Evolutionary conservation across 179 eudicot genomes (phyloP).

Genomic region (Monotropa hypopitys): DNA sequence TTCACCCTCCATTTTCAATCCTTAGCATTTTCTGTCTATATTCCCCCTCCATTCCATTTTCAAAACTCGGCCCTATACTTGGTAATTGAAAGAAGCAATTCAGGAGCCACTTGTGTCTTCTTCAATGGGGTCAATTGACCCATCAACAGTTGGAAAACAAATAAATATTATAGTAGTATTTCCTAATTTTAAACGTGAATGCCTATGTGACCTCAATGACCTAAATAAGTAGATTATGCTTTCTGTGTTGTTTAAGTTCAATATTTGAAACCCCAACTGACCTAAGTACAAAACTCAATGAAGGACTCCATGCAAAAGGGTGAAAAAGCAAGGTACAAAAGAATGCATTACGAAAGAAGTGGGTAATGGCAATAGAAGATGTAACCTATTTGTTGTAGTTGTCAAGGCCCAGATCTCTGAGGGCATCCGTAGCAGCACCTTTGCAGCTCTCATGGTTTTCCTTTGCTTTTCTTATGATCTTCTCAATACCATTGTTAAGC

Average conservation of each 20-base stretch:
- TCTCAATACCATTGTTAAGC: slow-evolving; percentile 65
- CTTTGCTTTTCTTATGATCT: slow-evolving; percentile 66
- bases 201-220: neutral
- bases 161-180: too few relatives aligned
- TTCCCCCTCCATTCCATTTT: too few relatives aligned
- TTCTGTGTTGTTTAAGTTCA: neutral
- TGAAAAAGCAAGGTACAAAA: neutral
- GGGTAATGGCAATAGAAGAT: slow-evolving; percentile 1
- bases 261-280: neutral
- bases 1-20: too few relatives aligned
- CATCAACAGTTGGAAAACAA: too few relatives aligned
- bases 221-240: neutral
- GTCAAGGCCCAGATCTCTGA: slow-evolving; percentile 80
- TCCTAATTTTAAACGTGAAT: neutral
- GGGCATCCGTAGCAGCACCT: slow-evolving; percentile 82
- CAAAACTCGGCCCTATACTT: too few relatives aligned
- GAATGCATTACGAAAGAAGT: neutral
- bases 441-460: slow-evolving; percentile 54
- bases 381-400: slow-evolving; percentile 53
- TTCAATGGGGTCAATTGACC: too few relatives aligned
- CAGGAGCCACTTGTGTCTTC: neutral
- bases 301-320: neutral
- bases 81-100: too few relatives aligned
- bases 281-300: neutral
- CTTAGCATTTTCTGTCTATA: too few relatives aligned